These are phyloP conservation scores for Cordyceps militaris DNA, from an alignment of 2,329 filamentous ascomycete genomes.

Conservation along the genomic window DNA sequence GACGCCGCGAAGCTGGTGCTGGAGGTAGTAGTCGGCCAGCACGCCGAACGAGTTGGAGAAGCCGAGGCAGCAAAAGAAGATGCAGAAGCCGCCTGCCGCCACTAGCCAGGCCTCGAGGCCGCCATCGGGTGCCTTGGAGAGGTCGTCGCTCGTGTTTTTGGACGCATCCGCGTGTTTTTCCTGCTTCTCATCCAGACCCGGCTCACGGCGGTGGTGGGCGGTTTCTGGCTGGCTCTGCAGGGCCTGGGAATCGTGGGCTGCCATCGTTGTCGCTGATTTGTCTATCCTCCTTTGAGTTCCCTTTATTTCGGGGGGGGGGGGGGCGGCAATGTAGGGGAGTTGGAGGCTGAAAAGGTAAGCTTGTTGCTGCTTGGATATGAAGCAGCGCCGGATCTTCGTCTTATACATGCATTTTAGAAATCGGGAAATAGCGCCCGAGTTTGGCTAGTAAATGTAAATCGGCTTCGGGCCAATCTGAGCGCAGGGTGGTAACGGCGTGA, in stretches of 20 bases:
- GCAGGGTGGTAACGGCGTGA: neutral
- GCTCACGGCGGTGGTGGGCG: neutral
- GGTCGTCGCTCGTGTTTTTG: neutral
- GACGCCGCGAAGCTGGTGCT: slow-evolving; percentile 26
- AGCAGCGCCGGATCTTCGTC: neutral
- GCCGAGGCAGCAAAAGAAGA: slow-evolving; percentile 34
- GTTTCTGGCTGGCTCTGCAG: neutral
- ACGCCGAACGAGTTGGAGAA: slow-evolving; percentile 39
- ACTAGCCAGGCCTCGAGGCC: slow-evolving; percentile 35
- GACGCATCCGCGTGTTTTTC: neutral
- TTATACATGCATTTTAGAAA: neutral
- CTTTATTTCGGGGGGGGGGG: neutral
- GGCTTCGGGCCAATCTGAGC: neutral
- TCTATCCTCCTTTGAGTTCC: neutral
- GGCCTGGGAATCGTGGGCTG: neutral
- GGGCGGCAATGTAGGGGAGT: neutral
- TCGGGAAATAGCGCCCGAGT: neutral
- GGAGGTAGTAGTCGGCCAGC: slow-evolving; percentile 37
- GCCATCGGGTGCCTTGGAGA: slow-evolving; percentile 22
- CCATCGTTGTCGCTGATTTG: neutral
- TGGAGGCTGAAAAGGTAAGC: neutral
- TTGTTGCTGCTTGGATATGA: neutral
- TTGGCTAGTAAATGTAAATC: neutral
- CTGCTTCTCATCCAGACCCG: neutral
- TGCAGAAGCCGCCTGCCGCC: slow-evolving; percentile 26